A percentile compares a stretch with the other conserved stretches of the same genome.
Evolutionary conservation across 495 filamentous ascomycete species (phyloP).

Genomic region (Platismatia glauca): DNA sequence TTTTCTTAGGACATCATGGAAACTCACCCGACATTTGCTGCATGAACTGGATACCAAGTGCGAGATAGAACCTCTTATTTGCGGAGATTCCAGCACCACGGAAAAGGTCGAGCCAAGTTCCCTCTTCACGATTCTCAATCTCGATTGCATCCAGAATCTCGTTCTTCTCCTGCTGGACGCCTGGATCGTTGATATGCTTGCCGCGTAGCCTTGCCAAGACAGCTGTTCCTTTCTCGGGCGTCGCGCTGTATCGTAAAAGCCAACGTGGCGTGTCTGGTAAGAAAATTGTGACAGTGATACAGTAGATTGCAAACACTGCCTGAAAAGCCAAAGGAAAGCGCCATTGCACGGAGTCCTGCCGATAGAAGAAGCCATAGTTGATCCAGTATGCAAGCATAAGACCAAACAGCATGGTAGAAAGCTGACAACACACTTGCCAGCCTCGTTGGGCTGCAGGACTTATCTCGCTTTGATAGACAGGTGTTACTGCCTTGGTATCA

Average conservation of each 20-base stretch:
- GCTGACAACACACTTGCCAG: constrained; percentile 28
- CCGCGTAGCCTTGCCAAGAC: constrained; percentile 34
- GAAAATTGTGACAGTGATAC: constrained; percentile 24
- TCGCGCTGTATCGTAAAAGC: constrained; percentile 26
- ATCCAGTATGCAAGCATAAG: constrained; percentile 32
- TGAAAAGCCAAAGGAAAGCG: constrained; percentile 49
- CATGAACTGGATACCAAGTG: constrained; percentile 38
- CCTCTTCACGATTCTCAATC: constrained; percentile 13
- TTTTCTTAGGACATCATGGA: not conserved
- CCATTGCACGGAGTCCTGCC: constrained; percentile 42
- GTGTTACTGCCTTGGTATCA: constrained; percentile 15
- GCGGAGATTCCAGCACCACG: constrained; percentile 24
- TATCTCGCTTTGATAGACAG: constrained; percentile 31
- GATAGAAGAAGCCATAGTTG: constrained; percentile 17
- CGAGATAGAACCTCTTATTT: constrained; percentile 30
- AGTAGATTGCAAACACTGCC: constrained; percentile 29
- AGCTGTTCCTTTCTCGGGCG: constrained; percentile 25
- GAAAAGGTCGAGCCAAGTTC: constrained; percentile 23
- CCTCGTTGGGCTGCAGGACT: constrained; percentile 25
- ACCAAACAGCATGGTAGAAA: constrained; percentile 28
- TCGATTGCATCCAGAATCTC: constrained; percentile 15
- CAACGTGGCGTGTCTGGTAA: constrained; percentile 32
- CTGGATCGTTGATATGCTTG: constrained; percentile 25
- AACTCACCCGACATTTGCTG: constrained; percentile 34
- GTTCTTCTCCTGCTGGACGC: constrained; percentile 24